phyloP scores from a whole-genome alignment of 768 basidiomycete species.

The Amanita brunnescens region DNA sequence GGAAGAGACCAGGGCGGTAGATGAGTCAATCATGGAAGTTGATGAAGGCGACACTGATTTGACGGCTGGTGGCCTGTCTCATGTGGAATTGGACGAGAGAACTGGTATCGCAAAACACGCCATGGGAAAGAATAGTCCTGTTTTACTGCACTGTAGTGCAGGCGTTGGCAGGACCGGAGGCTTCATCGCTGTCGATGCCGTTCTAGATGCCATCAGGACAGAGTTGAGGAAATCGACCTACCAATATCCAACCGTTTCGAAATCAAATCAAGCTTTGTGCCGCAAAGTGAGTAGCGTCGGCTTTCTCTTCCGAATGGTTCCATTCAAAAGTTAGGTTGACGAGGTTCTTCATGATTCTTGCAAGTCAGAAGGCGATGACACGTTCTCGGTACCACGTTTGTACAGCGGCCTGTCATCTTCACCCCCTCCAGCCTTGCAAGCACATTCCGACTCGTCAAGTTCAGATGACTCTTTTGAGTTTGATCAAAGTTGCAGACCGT shows the following conservation, averaged over 20 bases:
- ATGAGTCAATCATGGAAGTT: conserved; percentile 8
- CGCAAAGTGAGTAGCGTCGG: neutral
- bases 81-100: conserved; percentile 38
- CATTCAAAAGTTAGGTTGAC: neutral
- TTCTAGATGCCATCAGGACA: conserved; percentile 64
- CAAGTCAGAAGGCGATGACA: neutral
- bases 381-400: neutral
- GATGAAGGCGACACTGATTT: conserved; percentile 6
- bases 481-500: conserved; percentile 11
- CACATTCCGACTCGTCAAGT: conserved; percentile 15
- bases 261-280: neutral
- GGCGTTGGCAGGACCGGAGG: conserved; percentile 94
- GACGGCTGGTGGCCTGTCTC: conserved; percentile 11
- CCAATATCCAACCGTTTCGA: neutral
- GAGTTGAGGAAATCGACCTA: conserved; percentile 29
- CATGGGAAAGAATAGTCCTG: conserved; percentile 41
- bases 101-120: conserved; percentile 51
- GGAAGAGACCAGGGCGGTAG: conserved; percentile 21
- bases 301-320: neutral
- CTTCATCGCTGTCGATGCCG: conserved; percentile 83
- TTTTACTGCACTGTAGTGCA: conserved; percentile 85
- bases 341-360: neutral
- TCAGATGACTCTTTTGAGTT: conserved; percentile 13
- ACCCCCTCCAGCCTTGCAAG: conserved; percentile 6
- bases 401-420: neutral